Percentiles rank a stretch among this genome's conserved stretches.
These are phyloP conservation scores for Pelargonium australe DNA, from an alignment of 441 rosid genomes.

Conservation along the genomic window DNA sequence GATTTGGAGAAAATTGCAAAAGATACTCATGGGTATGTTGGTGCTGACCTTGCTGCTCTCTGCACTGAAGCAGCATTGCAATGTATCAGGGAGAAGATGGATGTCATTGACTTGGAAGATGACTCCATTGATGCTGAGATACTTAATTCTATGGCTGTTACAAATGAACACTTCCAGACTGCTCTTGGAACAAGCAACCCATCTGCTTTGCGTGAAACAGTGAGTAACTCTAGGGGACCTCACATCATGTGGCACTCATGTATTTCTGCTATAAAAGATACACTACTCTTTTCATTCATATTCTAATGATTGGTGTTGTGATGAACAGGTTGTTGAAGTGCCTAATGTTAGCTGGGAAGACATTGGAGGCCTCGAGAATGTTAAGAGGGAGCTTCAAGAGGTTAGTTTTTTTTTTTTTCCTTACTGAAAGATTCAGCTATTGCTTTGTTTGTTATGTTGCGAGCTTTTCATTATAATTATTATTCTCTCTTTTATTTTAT, in stretches of 20 bases:
- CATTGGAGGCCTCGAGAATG: conserved; percentile 66
- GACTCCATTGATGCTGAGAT: conserved; percentile 70
- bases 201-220: conserved; percentile 52
- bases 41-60: conserved; percentile 69
- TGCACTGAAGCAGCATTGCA: conserved; percentile 75
- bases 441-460: not conserved
- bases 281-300: not conserved
- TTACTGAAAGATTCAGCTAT: not conserved
- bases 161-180: conserved; percentile 66
- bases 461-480: not conserved
- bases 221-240: conserved; percentile 24
- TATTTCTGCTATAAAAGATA: not conserved
- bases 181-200: conserved; percentile 78
- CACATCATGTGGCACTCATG: not conserved
- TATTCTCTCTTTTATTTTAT: not conserved
- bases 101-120: conserved; percentile 68
- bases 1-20: conserved; percentile 62
- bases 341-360: conserved; percentile 67
- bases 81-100: conserved; percentile 78
- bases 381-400: conserved; percentile 74
- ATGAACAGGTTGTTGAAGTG: conserved; percentile 58
- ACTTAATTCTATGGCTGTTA: conserved; percentile 67
- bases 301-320: conserved; percentile 11
- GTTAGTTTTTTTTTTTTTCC: conserved; percentile 20
- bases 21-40: conserved; percentile 71